phyloP scores from a whole-genome alignment of 2,329 filamentous ascomycete genomes.

The Elsinoe necatrix region DNA sequence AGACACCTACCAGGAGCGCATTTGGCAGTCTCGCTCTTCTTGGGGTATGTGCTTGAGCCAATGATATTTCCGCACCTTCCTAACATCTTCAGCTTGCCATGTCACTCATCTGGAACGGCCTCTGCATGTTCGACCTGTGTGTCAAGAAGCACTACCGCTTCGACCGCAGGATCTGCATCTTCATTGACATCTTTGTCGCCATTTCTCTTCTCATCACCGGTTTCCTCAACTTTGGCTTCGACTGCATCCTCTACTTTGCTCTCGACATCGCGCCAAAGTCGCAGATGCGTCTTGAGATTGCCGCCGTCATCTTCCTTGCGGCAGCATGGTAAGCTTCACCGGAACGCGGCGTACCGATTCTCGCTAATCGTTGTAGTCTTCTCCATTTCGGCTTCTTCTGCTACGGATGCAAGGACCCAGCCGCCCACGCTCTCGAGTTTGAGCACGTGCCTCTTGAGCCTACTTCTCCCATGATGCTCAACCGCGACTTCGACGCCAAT shows the following conservation, averaged over 20 bases:
- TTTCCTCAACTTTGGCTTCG: constrained; percentile 16
- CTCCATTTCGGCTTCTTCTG: constrained; percentile 17
- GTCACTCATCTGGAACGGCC: constrained; percentile 13
- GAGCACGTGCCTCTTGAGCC: constrained; percentile 10
- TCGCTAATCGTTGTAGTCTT: not conserved
- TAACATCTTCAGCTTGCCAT: constrained; percentile 10
- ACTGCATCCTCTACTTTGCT: constrained; percentile 16
- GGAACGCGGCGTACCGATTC: not conserved
- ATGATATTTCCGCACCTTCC: not conserved
- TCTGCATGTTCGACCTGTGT: constrained; percentile 15
- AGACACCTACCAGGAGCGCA: constrained; percentile 2
- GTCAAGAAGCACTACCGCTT: constrained; percentile 16
- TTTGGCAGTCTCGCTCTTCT: constrained; percentile 14
- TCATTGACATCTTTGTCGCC: constrained; percentile 20
- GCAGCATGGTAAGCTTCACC: constrained; percentile 1
- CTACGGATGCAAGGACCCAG: constrained; percentile 16
- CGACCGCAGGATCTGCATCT: constrained; percentile 18
- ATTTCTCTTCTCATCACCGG: constrained; percentile 13
- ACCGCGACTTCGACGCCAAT: constrained; percentile 8
- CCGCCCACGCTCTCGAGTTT: constrained; percentile 10
- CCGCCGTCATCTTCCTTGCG: constrained; percentile 10
- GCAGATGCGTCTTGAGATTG: constrained; percentile 11
- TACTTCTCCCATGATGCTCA: constrained; percentile 9
- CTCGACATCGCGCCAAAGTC: constrained; percentile 5
- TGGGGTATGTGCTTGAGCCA: not conserved